These are phyloP conservation scores for Fusarium newnesense DNA, from an alignment of 2,329 filamentous ascomycete genomes.

Conservation along the genomic window DNA sequence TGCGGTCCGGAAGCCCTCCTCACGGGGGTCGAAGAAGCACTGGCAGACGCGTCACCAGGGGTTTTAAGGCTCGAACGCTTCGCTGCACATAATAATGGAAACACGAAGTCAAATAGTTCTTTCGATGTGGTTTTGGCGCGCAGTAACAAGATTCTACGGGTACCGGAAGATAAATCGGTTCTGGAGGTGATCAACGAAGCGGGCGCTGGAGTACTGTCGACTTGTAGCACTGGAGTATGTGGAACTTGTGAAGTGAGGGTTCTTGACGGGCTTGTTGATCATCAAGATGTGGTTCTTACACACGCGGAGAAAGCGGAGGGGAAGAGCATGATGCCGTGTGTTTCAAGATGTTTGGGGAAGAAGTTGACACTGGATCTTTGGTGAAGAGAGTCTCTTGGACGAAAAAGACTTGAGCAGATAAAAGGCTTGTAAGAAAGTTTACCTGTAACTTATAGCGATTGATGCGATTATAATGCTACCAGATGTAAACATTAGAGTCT, in stretches of 20 bases:
- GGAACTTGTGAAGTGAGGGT: not conserved
- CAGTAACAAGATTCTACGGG: not conserved
- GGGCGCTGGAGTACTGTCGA: not conserved
- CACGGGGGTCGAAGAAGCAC: not conserved
- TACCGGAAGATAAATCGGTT: not conserved
- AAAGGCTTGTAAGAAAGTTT: no score
- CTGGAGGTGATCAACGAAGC: not conserved
- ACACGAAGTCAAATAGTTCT: rapidly evolving
- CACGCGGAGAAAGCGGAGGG: not conserved
- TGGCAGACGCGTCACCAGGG: not conserved
- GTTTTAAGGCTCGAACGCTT: not conserved
- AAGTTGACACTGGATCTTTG: not conserved
- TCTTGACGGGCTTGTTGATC: not conserved
- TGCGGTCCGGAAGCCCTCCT: not conserved
- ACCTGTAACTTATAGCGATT: no score
- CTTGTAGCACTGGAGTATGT: not conserved
- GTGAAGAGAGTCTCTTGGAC: not conserved
- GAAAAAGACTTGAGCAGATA: no score
- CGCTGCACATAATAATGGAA: not conserved
- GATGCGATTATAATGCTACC: rapidly evolving
- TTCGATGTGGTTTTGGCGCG: not conserved
- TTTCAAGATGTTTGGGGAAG: not conserved
- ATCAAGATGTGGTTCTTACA: not conserved
- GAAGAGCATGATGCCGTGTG: not conserved
- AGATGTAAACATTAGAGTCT: no score